phyloP scores from a whole-genome alignment of 2,329 filamentous ascomycete genomes.

The Pochonia chlamydosporia region DNA sequence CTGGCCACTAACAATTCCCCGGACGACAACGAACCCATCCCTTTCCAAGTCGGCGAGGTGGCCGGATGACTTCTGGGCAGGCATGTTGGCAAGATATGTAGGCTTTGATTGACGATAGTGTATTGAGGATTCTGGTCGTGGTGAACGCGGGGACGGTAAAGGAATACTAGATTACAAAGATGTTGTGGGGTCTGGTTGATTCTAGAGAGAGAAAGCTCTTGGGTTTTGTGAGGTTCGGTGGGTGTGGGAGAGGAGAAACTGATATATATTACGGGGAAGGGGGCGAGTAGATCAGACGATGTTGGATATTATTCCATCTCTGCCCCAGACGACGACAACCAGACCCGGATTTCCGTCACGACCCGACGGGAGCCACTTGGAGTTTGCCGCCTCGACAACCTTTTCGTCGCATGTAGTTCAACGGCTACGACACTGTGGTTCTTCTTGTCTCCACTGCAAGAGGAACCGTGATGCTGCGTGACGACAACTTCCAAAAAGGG shows the following conservation, averaged over 20 bases:
- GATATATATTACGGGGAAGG: neutral
- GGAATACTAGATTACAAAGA: neutral
- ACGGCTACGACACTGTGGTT: too few relatives aligned
- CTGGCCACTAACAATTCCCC: constrained; percentile 50
- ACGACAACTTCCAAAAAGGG: too few relatives aligned
- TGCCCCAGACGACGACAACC: neutral
- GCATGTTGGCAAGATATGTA: constrained; percentile 13
- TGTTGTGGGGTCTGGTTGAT: neutral
- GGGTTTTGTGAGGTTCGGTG: neutral
- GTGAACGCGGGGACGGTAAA: neutral
- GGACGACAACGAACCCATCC: constrained; percentile 73
- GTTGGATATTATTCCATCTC: neutral
- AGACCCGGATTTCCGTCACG: neutral
- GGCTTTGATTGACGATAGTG: too few relatives aligned
- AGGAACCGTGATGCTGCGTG: neutral
- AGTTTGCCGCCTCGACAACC: too few relatives aligned
- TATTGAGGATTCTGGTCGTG: neutral
- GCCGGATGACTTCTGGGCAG: constrained; percentile 11
- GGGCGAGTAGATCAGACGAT: neutral
- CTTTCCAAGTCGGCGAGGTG: constrained; percentile 47
- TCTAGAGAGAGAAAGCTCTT: neutral
- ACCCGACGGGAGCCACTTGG: neutral
- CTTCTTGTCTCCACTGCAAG: too few relatives aligned
- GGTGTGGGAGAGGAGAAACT: neutral
- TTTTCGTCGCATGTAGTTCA: too few relatives aligned